A percentile compares a stretch with the other conserved stretches of the same genome.
These are phyloP conservation scores for Castanea crenata DNA, from an alignment of 306 rosid species.

Conservation along the genomic window DNA sequence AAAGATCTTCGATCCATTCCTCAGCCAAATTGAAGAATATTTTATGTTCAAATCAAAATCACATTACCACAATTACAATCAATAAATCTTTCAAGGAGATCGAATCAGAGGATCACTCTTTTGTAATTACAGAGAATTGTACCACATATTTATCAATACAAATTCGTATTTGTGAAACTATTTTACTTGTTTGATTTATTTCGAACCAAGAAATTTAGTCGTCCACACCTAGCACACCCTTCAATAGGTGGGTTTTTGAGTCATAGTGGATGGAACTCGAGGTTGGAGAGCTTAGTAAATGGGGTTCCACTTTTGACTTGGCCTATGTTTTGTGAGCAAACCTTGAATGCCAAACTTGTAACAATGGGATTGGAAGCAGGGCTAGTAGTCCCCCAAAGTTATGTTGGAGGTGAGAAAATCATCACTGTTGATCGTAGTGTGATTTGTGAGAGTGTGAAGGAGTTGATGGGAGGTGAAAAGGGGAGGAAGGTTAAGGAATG, in stretches of 20 bases:
- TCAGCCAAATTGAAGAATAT: too few relatives aligned
- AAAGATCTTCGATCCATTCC: too few relatives aligned
- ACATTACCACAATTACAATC: too few relatives aligned
- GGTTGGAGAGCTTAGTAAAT: constrained; percentile 16
- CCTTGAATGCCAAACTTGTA: constrained; percentile 20
- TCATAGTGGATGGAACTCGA: constrained; percentile 34
- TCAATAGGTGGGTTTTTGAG: constrained; percentile 24
- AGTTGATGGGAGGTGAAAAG: constrained; percentile 24
- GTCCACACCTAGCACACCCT: constrained; percentile 12
- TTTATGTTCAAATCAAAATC: too few relatives aligned
- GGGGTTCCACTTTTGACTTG: constrained; percentile 31
- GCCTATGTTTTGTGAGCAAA: constrained; percentile 32
- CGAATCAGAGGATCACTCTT: too few relatives aligned
- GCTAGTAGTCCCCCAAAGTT: not conserved
- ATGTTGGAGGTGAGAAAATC: not conserved
- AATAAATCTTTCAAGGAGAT: too few relatives aligned
- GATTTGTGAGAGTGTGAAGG: constrained; percentile 23
- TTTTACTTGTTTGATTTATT: too few relatives aligned
- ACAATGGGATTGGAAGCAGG: constrained; percentile 7
- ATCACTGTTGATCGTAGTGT: not conserved
- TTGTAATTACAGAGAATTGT: too few relatives aligned
- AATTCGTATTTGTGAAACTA: too few relatives aligned
- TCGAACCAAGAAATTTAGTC: too few relatives aligned
- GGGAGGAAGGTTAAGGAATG: constrained; percentile 16
- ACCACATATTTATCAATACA: too few relatives aligned